Evolutionary conservation across 2,329 filamentous ascomycete species (phyloP), one percentile per base, ranked within the genome.

Genomic region (Sporothrix pallida): DNA sequence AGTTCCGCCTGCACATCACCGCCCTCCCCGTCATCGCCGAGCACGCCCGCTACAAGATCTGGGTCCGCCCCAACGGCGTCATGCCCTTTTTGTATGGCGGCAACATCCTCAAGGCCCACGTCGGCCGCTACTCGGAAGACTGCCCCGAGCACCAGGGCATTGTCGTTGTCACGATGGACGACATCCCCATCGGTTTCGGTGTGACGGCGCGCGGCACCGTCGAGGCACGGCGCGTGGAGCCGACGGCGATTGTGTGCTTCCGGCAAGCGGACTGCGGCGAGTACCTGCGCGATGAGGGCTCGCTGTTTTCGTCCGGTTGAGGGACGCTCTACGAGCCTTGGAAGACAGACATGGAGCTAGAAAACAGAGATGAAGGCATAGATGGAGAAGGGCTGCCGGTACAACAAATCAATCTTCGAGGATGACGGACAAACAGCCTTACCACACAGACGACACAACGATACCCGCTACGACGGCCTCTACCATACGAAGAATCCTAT

Each of bases 61-160:
- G 95, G 94, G 91, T 99, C 78, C 97, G 97, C 84, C 89, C 91
- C 74, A 98, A 98, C 83, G 96, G 96, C 77, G 95, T 97, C 80
- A 97, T 98, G 94, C 95, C 96, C 0, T 98, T 97, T 82, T 84
- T 99, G 65, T 99, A 98, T 83, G 96, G 96, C 71, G 93, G 93
- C 73, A 95, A 98, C 82, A 87, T 97, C 71, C 89, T 97, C 78
- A 88, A 88, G 81, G 86, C 86, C 9, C 86, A 88, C 79, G 89
- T 96, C 20, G 93, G 93, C 23, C 85, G 94, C 75, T 95, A 93
- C 91, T 93, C 90, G 56, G 94, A 97, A 79, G 95, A 98, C 84
- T 95, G 92, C 79, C 95, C 95, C 0, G 94, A 97, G 83, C 95
- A 98, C 83, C 91, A 94, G 79, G 96, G 96, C 58, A 91, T 97